Evolutionary conservation across 2,329 filamentous ascomycete genomes (phyloP).

Genomic region (Botrytis hyacinthi): DNA sequence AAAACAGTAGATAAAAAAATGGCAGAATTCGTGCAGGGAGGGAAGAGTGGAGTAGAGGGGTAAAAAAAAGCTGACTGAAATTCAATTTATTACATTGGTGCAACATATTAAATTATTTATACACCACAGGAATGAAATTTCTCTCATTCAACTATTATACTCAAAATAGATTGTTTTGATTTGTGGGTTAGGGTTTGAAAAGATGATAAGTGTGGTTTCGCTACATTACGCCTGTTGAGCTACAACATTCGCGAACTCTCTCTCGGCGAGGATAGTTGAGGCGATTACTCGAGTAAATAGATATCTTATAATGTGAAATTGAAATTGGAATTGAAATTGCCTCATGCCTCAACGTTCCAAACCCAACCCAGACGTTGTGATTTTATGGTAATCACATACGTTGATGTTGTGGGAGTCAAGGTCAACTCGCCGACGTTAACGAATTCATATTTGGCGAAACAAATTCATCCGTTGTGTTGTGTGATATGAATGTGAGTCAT

Average conservation of each 20-base stretch:
- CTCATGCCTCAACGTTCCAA: not conserved
- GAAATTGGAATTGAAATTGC: not conserved
- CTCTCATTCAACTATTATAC: not conserved
- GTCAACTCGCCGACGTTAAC: not conserved
- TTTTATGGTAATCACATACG: not conserved
- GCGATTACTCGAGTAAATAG: not conserved
- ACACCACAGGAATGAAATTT: not conserved
- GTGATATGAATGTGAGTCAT: conserved; percentile 5
- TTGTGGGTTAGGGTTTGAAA: not conserved
- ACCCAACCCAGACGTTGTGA: not conserved
- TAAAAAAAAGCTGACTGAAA: not conserved
- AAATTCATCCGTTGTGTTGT: not conserved
- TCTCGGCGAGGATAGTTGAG: not conserved
- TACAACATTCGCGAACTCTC: not conserved
- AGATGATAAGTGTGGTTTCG: not conserved
- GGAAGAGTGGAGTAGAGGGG: not conserved
- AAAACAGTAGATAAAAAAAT: not conserved
- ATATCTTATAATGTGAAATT: not conserved
- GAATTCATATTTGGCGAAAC: not conserved
- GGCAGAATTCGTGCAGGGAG: not conserved
- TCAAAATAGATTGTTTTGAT: not conserved
- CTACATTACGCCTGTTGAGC: not conserved
- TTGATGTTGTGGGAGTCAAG: not conserved
- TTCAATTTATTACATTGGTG: not conserved
- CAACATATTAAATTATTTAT: not conserved